Evolutionary conservation across 495 filamentous ascomycete genomes (phyloP), one percentile per base, ranked within the genome.

Genomic region (Aspergillus incahuasiensis): DNA sequence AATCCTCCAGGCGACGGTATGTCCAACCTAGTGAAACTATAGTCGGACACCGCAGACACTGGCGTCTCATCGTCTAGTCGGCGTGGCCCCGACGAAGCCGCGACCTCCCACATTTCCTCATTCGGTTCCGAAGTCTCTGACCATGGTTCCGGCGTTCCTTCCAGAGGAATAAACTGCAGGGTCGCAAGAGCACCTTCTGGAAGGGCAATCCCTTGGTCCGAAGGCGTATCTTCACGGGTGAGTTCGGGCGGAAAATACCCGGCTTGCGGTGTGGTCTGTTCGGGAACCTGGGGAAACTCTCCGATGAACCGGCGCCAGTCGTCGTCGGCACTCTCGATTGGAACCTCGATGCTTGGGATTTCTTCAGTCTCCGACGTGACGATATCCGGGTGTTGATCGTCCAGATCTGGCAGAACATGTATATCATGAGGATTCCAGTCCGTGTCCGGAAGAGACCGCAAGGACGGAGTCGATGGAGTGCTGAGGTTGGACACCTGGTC

Each of bases 1-100:
- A 97, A 96, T 0, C 88, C 89, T 22, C 90, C 88, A 0, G 91
- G 91, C 1, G 91, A 95, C 3, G 91, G 91, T 46, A 97, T 90
- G 48, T 90, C 84, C 52, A 96, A 74, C 68, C 79, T 76, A 56
- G 84, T 86, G 53, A 92, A 78, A 51, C 81, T 82, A 62, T 79
- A 79, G 1, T 67, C 66, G 6, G 79, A 82, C 32, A 74, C 52
- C 8, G 70, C 75, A 0, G 79, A 81, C 5, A 67, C 70, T 3
- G 79, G 78, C 0, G 77, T 77, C 5, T 66, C 63, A 20, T 69
- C 71, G 66, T 82, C 73, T 49, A 73, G 54, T 56, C 73, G 73
- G 52, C 69, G 61, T 34, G 68, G 74, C 15, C 67, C 70, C 12
- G 54, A 61, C 0, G 67, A 64, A 4, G 65, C 65, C 44, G 56